Evolutionary conservation across 768 basidiomycete genomes (phyloP).

Genomic region (Pleurotus ostreatus): DNA sequence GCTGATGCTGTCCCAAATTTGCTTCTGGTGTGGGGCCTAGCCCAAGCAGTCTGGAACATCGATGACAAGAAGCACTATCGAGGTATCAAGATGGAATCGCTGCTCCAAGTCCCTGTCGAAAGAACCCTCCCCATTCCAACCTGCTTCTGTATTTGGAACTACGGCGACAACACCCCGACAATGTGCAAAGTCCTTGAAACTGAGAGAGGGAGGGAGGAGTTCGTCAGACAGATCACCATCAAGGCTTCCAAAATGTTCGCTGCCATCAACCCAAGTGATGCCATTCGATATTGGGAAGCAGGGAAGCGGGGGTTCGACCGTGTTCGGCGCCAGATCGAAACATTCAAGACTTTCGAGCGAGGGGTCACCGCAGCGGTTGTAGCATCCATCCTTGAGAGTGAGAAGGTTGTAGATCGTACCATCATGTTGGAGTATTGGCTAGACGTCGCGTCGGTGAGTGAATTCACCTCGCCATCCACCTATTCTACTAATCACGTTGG

Average conservation of each 20-base stretch:
- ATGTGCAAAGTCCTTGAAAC: constrained; percentile 32
- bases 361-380: constrained; percentile 38
- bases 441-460: constrained; percentile 38
- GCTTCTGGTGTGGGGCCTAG: background rate
- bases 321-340: constrained; percentile 20
- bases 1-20: background rate
- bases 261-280: constrained; percentile 38
- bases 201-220: constrained; percentile 31
- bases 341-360: constrained; percentile 31
- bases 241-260: constrained; percentile 31
- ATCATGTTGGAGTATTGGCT: constrained; percentile 37
- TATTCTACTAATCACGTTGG: background rate
- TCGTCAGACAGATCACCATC: constrained; percentile 43
- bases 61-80: constrained; percentile 5
- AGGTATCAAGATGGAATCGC: background rate
- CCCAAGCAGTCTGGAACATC: constrained; percentile 5
- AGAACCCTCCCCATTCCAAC: constrained; percentile 14
- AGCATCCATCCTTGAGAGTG: constrained; percentile 23
- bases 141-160: constrained; percentile 17
- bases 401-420: constrained; percentile 17
- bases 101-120: background rate
- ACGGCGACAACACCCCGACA: constrained; percentile 12
- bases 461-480: background rate
- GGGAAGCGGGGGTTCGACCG: constrained; percentile 18
- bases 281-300: constrained; percentile 31